Percentiles rank a stretch among this genome's conserved stretches.
phyloP scores from a whole-genome alignment of 192 early-diverging fungal species.

The Mortierella antarctica region DNA sequence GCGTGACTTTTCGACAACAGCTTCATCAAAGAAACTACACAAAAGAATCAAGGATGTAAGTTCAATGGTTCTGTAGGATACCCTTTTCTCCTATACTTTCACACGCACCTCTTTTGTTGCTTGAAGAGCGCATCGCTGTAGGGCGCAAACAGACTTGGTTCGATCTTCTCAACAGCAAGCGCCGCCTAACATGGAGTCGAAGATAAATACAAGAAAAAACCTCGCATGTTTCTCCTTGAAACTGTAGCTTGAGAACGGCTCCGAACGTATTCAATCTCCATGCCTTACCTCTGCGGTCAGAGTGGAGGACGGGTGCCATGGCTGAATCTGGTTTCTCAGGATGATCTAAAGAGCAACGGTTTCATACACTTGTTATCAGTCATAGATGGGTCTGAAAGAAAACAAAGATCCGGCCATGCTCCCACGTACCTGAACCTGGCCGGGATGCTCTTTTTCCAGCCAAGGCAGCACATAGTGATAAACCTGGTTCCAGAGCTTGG shows the following conservation, averaged over 20 bases:
- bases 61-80: background rate
- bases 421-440: slow-evolving; percentile 56
- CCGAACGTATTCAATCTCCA: background rate
- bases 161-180: slow-evolving; percentile 73
- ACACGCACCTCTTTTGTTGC: slow-evolving; percentile 63
- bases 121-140: slow-evolving; percentile 70
- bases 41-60: background rate
- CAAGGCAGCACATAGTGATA: slow-evolving; percentile 66
- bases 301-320: slow-evolving; percentile 84
- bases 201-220: slow-evolving; percentile 4
- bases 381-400: background rate
- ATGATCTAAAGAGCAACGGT: slow-evolving; percentile 50
- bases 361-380: background rate
- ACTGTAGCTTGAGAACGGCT: background rate
- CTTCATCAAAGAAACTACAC: slow-evolving; percentile 71
- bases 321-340: slow-evolving; percentile 87
- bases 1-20: slow-evolving; percentile 66
- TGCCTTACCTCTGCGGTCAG: slow-evolving; percentile 73
- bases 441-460: slow-evolving; percentile 52
- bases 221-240: background rate
- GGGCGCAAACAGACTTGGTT: slow-evolving; percentile 61
- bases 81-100: background rate
- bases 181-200: slow-evolving; percentile 56
- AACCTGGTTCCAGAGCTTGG: slow-evolving; percentile 44
- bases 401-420: background rate